Conservation (phyloP, 768 basidiomycete species). For the Suillus placidus region DNA sequence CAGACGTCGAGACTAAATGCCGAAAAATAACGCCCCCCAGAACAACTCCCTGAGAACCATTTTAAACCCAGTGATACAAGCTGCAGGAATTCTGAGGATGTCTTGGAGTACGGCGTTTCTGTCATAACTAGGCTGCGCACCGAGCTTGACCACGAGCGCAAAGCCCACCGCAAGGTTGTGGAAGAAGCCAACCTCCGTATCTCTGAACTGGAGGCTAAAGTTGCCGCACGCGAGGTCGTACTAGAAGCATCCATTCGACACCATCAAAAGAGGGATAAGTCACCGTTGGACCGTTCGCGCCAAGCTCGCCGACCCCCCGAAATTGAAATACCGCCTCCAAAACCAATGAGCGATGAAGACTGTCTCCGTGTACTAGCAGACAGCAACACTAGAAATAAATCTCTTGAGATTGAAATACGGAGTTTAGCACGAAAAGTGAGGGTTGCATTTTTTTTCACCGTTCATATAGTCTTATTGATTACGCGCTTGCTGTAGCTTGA, state of each 20-base stretch:
- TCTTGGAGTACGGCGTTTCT: conserved; percentile 45
- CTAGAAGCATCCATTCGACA: conserved; percentile 40
- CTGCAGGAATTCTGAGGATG: conserved; percentile 25
- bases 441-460: conserved; percentile 1
- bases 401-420: conserved; percentile 48
- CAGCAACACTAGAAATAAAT: conserved; percentile 43
- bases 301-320: conserved; percentile 6
- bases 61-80: conserved; percentile 2
- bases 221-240: conserved; percentile 61
- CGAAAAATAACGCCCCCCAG: conserved; percentile 16
- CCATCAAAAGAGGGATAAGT: neutral
- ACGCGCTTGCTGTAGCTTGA: neutral
- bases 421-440: conserved; percentile 40
- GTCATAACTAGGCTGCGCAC: conserved; percentile 46
- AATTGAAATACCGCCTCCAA: conserved; percentile 18
- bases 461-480: neutral
- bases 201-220: conserved; percentile 50
- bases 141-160: conserved; percentile 48
- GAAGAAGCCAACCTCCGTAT: conserved; percentile 45
- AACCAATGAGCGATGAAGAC: conserved; percentile 39
- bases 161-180: conserved; percentile 43
- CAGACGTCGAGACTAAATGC: conserved; percentile 15
- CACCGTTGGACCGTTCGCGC: neutral
- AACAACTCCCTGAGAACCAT: conserved; percentile 16
- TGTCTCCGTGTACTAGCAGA: conserved; percentile 42